A percentile compares a stretch with the other conserved stretches of the same genome.
Evolutionary conservation across 2,329 filamentous ascomycete genomes (phyloP).

Genomic region (Tolypocladium tundrense): DNA sequence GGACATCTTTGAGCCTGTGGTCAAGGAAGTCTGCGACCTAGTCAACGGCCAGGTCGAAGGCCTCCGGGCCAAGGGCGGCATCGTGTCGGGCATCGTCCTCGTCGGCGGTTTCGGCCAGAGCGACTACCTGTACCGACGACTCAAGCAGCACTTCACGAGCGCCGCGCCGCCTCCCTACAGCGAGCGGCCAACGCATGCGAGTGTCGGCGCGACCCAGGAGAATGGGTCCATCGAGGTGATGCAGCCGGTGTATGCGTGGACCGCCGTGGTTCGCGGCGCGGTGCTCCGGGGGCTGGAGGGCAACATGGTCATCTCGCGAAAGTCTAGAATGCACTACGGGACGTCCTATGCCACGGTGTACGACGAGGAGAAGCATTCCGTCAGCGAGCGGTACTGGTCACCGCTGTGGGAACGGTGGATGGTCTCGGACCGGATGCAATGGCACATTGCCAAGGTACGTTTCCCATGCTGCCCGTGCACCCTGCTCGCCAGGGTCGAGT

Average conservation of each 20-base stretch:
- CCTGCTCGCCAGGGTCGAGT: neutral
- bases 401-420: slow-evolving; percentile 75
- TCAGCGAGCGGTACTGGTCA: slow-evolving; percentile 68
- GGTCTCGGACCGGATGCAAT: slow-evolving; percentile 76
- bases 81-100: slow-evolving; percentile 65
- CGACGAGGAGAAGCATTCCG: slow-evolving; percentile 63
- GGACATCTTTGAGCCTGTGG: slow-evolving; percentile 65
- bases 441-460: slow-evolving; percentile 68
- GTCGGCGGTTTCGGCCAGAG: slow-evolving; percentile 76
- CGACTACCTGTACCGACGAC: slow-evolving; percentile 61
- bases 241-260: slow-evolving; percentile 76
- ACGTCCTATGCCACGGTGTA: slow-evolving; percentile 75
- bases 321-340: slow-evolving; percentile 68
- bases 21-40: slow-evolving; percentile 59
- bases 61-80: slow-evolving; percentile 49
- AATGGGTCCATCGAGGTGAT: slow-evolving; percentile 62
- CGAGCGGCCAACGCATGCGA: slow-evolving; percentile 58
- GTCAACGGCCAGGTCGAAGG: slow-evolving; percentile 57
- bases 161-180: slow-evolving; percentile 53
- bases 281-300: slow-evolving; percentile 67
- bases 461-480: neutral
- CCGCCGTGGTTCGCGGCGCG: slow-evolving; percentile 67
- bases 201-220: slow-evolving; percentile 32
- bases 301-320: slow-evolving; percentile 66
- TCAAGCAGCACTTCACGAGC: slow-evolving; percentile 58